phyloP scores from a whole-genome alignment of 78 protist genomes.

The Dictyostelium purpureum region DNA sequence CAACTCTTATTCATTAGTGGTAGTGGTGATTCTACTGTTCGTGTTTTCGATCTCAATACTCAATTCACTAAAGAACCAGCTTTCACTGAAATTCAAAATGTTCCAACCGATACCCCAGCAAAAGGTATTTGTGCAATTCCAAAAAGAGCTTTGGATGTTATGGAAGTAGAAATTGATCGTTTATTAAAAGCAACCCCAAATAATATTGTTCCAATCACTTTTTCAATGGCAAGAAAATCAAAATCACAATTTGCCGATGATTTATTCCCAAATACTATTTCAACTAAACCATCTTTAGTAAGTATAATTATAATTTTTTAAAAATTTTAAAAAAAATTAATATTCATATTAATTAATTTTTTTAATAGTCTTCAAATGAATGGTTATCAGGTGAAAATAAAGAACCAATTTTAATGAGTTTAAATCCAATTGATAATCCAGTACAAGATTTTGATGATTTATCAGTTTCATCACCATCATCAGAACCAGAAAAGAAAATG shows the following conservation, averaged over 20 bases:
- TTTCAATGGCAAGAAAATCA: conserved; percentile 60
- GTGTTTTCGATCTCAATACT: conserved; percentile 88
- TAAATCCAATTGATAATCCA: conserved; percentile 35
- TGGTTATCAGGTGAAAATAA: conserved; percentile 69
- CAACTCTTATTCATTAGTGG: conserved; percentile 93
- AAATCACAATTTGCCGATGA: conserved; percentile 53
- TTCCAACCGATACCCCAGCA: conserved; percentile 87
- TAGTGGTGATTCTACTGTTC: conserved; percentile 89
- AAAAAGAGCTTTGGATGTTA: conserved; percentile 88
- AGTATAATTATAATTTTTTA: background rate
- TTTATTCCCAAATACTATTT: conserved; percentile 59
- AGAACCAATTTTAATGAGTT: conserved; percentile 27
- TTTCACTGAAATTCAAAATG: conserved; percentile 58
- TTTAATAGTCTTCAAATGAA: conserved; percentile 4
- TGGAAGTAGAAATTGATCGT: conserved; percentile 77
- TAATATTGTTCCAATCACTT: conserved; percentile 71
- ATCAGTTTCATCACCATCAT: background rate
- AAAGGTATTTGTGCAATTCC: conserved; percentile 90
- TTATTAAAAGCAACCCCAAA: conserved; percentile 63
- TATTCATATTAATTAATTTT: background rate
- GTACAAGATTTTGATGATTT: background rate
- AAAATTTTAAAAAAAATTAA: too few relatives aligned
- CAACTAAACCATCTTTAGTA: conserved; percentile 25
- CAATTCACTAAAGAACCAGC: conserved; percentile 68
- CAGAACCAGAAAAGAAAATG: background rate